Evolutionary conservation across 139 green algal species (phyloP), one percentile per base, ranked within the genome.

Genomic region (Chlorella sp.): DNA sequence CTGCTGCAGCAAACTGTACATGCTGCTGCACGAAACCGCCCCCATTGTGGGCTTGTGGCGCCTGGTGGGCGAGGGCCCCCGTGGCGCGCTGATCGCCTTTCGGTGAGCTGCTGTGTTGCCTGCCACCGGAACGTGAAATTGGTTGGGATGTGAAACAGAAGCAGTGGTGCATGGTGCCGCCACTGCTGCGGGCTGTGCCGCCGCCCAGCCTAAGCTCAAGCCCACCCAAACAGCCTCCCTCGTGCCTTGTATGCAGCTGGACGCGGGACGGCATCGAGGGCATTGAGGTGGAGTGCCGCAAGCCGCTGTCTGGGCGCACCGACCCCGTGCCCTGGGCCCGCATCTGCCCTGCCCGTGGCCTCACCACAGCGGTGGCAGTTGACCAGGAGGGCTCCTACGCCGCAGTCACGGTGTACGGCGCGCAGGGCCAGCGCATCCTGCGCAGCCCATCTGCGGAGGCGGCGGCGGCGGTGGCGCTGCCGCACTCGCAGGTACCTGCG

Each of bases 41-140:
- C 69, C 78, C 21, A 26, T 62, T 47, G 86, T 80, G 36, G 71
- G 82, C 28, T 39, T 89, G 44, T 89, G 86, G 86, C 78, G 80
- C n/a, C 51, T 84, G 56, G 70, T 87, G 30, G 86, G 86, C 25
- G 81, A 87, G 80, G 86, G 86, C 68, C 81, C 62, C 28, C 32
- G 62, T 7, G 34, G 44, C 26, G 51, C 57, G 28, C 70, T 89
- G 9, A 68, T 89, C 23, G 7, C 3, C 36, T 87, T 89, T 25
- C 18, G 30, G 44, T 89, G 51, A 60, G 51, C 13, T 60, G 51
- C 51, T 23, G 51, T 21, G 51, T 60, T 60, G 51, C 11, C 51
- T 60, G 51, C 12, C 11, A n/a, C n/a, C n/a, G n/a, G n/a, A n/a
- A n/a, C n/a, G n/a, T n/a, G n/a, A n/a, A n/a, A n/a, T n/a, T n/a